Base-by-base conservation (phyloP, 2,329 filamentous ascomycete species). In the Aspergillus cejpii region DNA sequence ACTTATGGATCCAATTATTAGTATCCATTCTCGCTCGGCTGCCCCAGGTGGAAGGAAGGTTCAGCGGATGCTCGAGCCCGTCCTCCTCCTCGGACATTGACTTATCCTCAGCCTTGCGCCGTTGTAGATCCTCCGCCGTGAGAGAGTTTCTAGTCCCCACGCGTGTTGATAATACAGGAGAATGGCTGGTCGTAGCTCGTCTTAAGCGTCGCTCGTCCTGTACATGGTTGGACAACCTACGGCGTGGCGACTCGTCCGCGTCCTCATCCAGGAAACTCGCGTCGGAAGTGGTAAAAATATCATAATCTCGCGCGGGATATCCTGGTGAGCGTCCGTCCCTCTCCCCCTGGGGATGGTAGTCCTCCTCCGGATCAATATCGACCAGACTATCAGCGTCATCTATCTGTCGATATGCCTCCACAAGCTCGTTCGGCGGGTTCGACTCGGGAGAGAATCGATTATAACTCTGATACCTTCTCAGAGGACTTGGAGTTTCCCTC, bases 381-480 rank as follows among this genome's bases (percentile, higher is more conserved):
- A 59, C 59, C 31, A 69, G 42, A 34, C 62, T 58, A 24, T 65
- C 62, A 28, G 63, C 66, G 34, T 68, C 65, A 14, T 66, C 59
- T 42, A 70, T 69, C 47, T 59, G 58, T 39, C 58, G 57, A 48
- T 73, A 72, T 4, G 59, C 54, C 37, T 72, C 68, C 8, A 54
- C 54, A 6, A 68, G 47, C 39, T 67, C 70, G 21, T 57, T 57
- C 12, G 67, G 68, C 1, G 69, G 67, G 33, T 64, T 69, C 3
- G 65, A 65, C 11, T 60, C 55, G 1, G 67, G 64, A 8, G 64
- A 69, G 17, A 52, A 54, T 21, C 47, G 43, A 45, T 53, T 49
- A 31, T 52, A 39, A 6, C 49, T 53, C 17, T 57, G 55, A 23
- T 56, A 59, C 40, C 55, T 54, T 37, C 47, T 57, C 23, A 49